These are phyloP conservation scores for Xylaria venustula DNA, from an alignment of 495 filamentous ascomycete genomes.

Conservation along the genomic window DNA sequence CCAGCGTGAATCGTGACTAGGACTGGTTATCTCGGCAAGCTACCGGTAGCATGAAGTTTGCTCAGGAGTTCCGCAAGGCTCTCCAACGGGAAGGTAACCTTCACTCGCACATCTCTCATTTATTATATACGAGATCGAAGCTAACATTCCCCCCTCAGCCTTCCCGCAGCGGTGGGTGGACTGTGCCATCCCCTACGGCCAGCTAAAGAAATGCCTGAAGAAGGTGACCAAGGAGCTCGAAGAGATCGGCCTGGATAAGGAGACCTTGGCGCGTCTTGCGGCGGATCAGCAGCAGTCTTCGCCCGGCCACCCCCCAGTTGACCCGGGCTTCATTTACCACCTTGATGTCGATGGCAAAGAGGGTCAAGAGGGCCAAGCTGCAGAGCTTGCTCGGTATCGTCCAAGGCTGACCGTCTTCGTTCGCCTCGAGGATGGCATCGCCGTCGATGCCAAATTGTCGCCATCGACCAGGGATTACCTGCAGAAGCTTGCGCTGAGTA, in stretches of 20 bases:
- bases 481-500: slow-evolving; percentile 42
- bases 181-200: slow-evolving; percentile 67
- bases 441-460: slow-evolving; percentile 54
- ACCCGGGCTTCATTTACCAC: slow-evolving; percentile 42
- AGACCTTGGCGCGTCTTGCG: slow-evolving; percentile 55
- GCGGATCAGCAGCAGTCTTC: slow-evolving; percentile 30
- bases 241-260: slow-evolving; percentile 58
- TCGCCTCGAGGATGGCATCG: slow-evolving; percentile 49
- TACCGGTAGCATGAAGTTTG: slow-evolving; percentile 72
- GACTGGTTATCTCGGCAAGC: no score
- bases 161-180: slow-evolving; percentile 67
- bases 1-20: no score
- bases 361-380: slow-evolving; percentile 20
- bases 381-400: slow-evolving; percentile 39
- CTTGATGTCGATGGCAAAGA: slow-evolving; percentile 30
- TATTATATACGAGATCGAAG: no score
- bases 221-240: slow-evolving; percentile 61
- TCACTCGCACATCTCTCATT: neutral
- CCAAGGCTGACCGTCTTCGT: slow-evolving; percentile 62
- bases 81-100: slow-evolving; percentile 49
- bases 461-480: slow-evolving; percentile 54
- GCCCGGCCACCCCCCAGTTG: slow-evolving; percentile 1
- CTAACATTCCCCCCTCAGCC: slow-evolving; percentile 20
- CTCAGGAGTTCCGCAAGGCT: slow-evolving; percentile 61
- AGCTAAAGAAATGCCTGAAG: slow-evolving; percentile 75